Evolutionary conservation across 2,329 filamentous ascomycete species (phyloP).

Genomic region (Tolypocladium inflatum): DNA sequence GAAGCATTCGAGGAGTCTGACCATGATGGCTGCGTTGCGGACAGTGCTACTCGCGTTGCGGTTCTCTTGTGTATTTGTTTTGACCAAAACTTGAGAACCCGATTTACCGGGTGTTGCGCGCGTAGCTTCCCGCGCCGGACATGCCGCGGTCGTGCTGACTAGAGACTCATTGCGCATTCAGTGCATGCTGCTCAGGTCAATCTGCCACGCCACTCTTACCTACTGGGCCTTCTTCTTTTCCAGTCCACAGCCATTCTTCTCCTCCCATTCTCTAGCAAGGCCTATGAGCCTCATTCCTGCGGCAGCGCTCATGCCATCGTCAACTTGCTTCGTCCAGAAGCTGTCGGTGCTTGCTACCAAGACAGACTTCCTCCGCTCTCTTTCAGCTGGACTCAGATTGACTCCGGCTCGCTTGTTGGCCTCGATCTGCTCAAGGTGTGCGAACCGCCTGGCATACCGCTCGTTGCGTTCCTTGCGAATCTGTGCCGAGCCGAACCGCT

Average conservation of each 20-base stretch:
- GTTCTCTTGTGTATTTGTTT: too few species aligned
- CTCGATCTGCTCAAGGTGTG: constrained; percentile 30
- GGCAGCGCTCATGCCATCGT: constrained; percentile 25
- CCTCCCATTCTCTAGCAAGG: constrained; percentile 14
- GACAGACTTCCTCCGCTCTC: constrained; percentile 27
- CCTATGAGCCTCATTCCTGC: constrained; percentile 24
- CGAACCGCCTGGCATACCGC: constrained; percentile 25
- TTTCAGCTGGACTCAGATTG: constrained; percentile 22
- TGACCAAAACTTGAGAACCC: neutral
- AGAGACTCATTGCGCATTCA: neutral
- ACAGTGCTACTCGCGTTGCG: neutral
- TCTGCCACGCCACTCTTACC: neutral
- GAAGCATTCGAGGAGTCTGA: neutral
- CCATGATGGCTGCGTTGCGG: neutral
- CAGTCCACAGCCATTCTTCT: neutral
- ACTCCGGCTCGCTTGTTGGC: constrained; percentile 22
- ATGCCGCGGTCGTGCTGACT: neutral
- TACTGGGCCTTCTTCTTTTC: neutral
- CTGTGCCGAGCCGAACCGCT: constrained; percentile 28
- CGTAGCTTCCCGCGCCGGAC: neutral
- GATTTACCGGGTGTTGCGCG: neutral
- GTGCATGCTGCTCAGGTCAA: neutral
- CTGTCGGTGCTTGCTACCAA: constrained; percentile 19
- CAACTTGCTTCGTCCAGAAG: constrained; percentile 33
- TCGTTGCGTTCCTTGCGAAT: constrained; percentile 29